Conservation (phyloP, 441 rosid species). For the Viola pubescens region DNA sequence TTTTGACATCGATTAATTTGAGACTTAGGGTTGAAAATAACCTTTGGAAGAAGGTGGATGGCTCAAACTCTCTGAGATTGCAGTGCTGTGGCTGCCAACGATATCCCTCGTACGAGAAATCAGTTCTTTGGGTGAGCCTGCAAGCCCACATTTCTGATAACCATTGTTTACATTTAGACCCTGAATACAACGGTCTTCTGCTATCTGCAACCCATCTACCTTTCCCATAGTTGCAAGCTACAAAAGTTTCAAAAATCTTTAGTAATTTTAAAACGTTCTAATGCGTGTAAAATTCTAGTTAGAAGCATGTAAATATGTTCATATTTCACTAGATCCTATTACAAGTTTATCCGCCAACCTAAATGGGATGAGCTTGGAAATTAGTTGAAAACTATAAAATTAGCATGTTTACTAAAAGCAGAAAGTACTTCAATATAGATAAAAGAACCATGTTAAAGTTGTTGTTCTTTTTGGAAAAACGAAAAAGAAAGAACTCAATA, state of each 20-base stretch:
- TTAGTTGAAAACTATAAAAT: too few relatives aligned
- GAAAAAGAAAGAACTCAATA: too few relatives aligned
- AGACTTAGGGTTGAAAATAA: slow-evolving; percentile 8
- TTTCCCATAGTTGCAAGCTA: slow-evolving; percentile 61
- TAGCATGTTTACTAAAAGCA: too few relatives aligned
- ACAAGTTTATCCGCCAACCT: too few relatives aligned
- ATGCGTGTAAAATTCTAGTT: too few relatives aligned
- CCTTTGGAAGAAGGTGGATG: slow-evolving; percentile 52
- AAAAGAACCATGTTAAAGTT: too few relatives aligned
- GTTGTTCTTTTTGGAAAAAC: too few relatives aligned
- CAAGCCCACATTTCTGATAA: slow-evolving; percentile 74
- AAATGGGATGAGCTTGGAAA: too few relatives aligned
- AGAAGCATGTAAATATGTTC: too few relatives aligned
- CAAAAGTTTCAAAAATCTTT: not conserved
- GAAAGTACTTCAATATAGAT: too few relatives aligned
- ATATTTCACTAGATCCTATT: too few relatives aligned
- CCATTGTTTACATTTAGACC: slow-evolving; percentile 56
- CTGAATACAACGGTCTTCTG: slow-evolving; percentile 54
- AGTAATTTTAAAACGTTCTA: not conserved
- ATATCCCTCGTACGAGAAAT: slow-evolving; percentile 55
- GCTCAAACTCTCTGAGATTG: slow-evolving; percentile 50
- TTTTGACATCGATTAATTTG: not conserved
- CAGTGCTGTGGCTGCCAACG: slow-evolving; percentile 66
- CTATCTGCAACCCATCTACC: slow-evolving; percentile 58
- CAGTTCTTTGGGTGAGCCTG: slow-evolving; percentile 45